A percentile compares a stretch with the other conserved stretches of the same genome.
phyloP scores from a whole-genome alignment of 371 early-diverging fungal species.

The Rhizomucor miehei region DNA sequence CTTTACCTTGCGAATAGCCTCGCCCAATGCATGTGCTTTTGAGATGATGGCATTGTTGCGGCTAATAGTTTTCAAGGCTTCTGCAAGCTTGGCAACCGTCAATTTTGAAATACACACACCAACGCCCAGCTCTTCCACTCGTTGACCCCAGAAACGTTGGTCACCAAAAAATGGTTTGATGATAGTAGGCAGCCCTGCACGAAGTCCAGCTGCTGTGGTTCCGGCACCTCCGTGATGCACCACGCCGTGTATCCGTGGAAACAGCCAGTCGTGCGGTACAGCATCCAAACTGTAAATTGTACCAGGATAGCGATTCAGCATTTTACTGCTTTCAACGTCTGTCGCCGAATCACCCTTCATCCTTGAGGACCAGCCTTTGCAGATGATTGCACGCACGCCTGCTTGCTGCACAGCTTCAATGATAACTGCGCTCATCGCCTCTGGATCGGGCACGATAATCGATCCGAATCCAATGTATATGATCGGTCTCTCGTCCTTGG shows the following conservation, averaged over 20 bases:
- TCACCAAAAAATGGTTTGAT: slow-evolving; percentile 87
- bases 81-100: slow-evolving; percentile 46
- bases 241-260: slow-evolving; percentile 70
- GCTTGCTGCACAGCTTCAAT: slow-evolving; percentile 67
- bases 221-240: slow-evolving; percentile 91
- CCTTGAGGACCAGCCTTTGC: slow-evolving; percentile 78
- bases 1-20: slow-evolving; percentile 47
- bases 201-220: slow-evolving; percentile 77
- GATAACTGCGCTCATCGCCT: slow-evolving; percentile 61
- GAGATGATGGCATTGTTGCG: slow-evolving; percentile 59
- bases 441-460: slow-evolving; percentile 78
- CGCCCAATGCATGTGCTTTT: slow-evolving; percentile 56
- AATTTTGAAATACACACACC: slow-evolving; percentile 63
- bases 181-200: slow-evolving; percentile 72
- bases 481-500: slow-evolving; percentile 46
- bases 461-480: slow-evolving; percentile 88
- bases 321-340: slow-evolving; percentile 24
- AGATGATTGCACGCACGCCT: slow-evolving; percentile 72
- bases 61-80: slow-evolving; percentile 55
- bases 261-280: slow-evolving; percentile 87
- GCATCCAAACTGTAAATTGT: slow-evolving; percentile 53
- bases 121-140: slow-evolving; percentile 61
- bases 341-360: slow-evolving; percentile 4
- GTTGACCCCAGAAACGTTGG: slow-evolving; percentile 78
- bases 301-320: slow-evolving; percentile 35